Percentiles rank a stretch among this genome's conserved stretches.
phyloP scores from a whole-genome alignment of 148 eudicot genomes.

The Persicaria tinctoria region DNA sequence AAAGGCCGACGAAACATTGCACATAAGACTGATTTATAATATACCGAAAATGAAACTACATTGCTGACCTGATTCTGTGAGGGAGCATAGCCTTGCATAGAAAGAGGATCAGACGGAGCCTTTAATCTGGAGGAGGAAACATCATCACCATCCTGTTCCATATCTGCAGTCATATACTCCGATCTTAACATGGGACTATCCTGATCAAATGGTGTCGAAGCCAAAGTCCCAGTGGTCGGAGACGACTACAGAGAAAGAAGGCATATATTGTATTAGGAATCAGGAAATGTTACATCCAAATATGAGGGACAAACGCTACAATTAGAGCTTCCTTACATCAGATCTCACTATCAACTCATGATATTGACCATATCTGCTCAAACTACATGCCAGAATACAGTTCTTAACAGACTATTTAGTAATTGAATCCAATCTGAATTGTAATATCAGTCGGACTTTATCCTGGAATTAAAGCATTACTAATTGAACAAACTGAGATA shows the following conservation, averaged over 20 bases:
- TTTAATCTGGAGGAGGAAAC: slow-evolving; percentile 3
- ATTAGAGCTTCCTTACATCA: neutral
- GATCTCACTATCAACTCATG: neutral
- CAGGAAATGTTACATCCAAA: neutral
- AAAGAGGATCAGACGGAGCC: neutral
- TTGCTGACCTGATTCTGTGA: slow-evolving; percentile 12
- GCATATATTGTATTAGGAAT: neutral
- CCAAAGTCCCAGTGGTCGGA: slow-evolving; percentile 15
- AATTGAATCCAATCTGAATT: neutral
- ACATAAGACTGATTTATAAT: neutral
- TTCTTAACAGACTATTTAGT: neutral
- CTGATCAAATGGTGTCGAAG: neutral
- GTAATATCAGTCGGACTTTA: neutral
- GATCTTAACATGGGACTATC: neutral
- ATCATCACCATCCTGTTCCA: slow-evolving; percentile 4
- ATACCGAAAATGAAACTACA: neutral
- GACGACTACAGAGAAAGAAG: slow-evolving; percentile 5
- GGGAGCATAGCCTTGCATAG: neutral
- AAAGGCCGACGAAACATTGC: neutral
- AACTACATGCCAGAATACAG: neutral
- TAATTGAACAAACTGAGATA: neutral
- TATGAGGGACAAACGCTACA: neutral
- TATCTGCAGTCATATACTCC: neutral
- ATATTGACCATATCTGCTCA: neutral
- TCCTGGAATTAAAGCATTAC: neutral